Evolutionary conservation across 139 green algal genomes (phyloP).

Genomic region (Chloropicon primus): DNA sequence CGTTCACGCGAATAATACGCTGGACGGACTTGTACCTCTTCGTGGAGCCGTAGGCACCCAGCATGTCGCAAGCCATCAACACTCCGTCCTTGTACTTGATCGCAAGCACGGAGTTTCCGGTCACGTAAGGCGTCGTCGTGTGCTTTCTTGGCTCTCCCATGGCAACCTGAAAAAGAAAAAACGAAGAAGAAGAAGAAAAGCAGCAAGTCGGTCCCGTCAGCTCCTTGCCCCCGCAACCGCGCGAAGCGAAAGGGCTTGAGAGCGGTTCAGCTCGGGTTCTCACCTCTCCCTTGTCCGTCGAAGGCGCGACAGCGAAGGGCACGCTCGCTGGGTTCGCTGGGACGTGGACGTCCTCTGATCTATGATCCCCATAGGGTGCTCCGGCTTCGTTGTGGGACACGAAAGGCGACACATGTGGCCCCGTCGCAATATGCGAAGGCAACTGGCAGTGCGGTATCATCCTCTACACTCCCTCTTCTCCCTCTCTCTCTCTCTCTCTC

Average conservation of each 20-base stretch:
- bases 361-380: too few species aligned
- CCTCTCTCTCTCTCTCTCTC: background rate
- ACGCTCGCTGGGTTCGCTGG: background rate
- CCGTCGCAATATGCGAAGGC: background rate
- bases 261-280: too few species aligned
- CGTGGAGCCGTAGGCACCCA: constrained; percentile 91
- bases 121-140: constrained; percentile 67
- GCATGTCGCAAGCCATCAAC: constrained; percentile 79
- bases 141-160: background rate
- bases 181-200: too few species aligned
- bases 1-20: constrained; percentile 55
- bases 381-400: background rate
- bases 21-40: constrained; percentile 94
- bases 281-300: background rate
- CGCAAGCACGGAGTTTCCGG: constrained; percentile 81
- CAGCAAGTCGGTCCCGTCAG: too few species aligned
- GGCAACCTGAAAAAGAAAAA: too few species aligned
- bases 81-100: constrained; percentile 90
- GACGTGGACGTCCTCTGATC: background rate
- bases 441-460: background rate
- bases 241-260: too few species aligned
- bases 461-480: background rate
- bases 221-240: too few species aligned
- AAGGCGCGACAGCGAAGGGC: background rate
- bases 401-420: background rate